These are phyloP conservation scores for Lentinula lateritia DNA, from an alignment of 768 basidiomycete genomes.

Conservation along the genomic window DNA sequence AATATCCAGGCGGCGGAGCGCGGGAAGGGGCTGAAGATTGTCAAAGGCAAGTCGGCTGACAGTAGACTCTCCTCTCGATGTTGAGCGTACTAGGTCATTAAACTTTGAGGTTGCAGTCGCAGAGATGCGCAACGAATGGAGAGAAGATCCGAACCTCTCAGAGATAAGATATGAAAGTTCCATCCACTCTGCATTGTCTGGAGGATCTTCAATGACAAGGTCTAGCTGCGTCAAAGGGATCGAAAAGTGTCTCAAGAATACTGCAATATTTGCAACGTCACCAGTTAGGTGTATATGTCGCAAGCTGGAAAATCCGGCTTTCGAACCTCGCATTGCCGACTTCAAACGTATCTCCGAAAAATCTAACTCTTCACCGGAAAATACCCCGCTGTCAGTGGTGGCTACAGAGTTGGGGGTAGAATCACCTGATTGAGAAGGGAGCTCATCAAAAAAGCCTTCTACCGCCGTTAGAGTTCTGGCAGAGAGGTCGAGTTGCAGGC, in stretches of 20 bases:
- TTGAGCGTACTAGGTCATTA: conserved; percentile 74
- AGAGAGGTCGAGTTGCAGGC: conserved; percentile 66
- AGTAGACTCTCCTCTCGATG: conserved; percentile 58
- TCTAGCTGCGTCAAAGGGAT: conserved; percentile 65
- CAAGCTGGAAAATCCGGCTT: conserved; percentile 53
- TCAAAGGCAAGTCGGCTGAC: conserved; percentile 58
- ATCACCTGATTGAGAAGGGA: conserved; percentile 58
- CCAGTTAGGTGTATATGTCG: conserved; percentile 64
- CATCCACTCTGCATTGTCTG: conserved; percentile 70
- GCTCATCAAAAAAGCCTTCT: conserved; percentile 77
- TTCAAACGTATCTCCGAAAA: conserved; percentile 65
- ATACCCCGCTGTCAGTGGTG: conserved; percentile 72
- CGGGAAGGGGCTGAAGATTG: conserved; percentile 46
- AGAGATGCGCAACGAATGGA: conserved; percentile 56
- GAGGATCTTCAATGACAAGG: conserved; percentile 75
- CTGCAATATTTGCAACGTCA: conserved; percentile 61
- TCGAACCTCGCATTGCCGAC: conserved; percentile 57
- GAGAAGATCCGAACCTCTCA: conserved; percentile 52
- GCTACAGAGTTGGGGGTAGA: conserved; percentile 64
- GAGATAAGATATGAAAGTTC: conserved; percentile 60
- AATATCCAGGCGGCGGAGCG: conserved; percentile 59
- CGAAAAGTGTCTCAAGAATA: conserved; percentile 66
- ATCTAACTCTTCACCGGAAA: conserved; percentile 73
- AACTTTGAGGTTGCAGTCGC: conserved; percentile 74
- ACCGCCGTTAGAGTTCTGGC: conserved; percentile 62